A percentile compares a stretch with the other conserved stretches of the same genome.
Evolutionary conservation across 2,329 filamentous ascomycete species (phyloP).

Genomic region (Incumbomyces delicatus): DNA sequence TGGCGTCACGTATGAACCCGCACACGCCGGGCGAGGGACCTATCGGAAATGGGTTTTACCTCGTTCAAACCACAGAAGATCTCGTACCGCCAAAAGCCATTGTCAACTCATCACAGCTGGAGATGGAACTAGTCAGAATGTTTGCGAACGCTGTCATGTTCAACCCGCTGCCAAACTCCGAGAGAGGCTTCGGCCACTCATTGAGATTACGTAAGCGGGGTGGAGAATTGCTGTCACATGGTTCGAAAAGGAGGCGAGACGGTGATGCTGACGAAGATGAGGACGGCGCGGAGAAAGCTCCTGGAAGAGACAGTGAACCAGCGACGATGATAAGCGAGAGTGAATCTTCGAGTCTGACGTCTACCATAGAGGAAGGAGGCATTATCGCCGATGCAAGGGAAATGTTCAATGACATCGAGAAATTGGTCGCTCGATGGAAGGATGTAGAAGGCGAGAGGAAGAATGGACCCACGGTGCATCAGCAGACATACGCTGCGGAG

Average conservation of each 20-base stretch:
- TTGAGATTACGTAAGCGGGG: conserved; percentile 34
- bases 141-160: conserved; percentile 99
- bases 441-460: conserved; percentile 50
- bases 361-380: conserved; percentile 68
- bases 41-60: conserved; percentile 32
- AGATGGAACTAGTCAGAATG: conserved; percentile 91
- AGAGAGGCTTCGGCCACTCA: conserved; percentile 56
- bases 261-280: conserved; percentile 25
- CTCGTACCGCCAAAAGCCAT: conserved; percentile 79
- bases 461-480: conserved; percentile 1
- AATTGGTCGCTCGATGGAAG: conserved; percentile 64
- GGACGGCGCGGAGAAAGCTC: conserved; percentile 29
- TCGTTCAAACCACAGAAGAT: conserved; percentile 55
- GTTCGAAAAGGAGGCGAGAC: conserved; percentile 13
- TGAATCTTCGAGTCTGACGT: conserved; percentile 38
- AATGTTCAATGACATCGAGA: conserved; percentile 84
- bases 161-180: conserved; percentile 60
- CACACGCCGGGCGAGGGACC: conserved; percentile 12
- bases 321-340: conserved; percentile 28
- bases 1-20: conserved; percentile 19
- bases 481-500: conserved; percentile 6
- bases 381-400: conserved; percentile 78
- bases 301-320: conserved; percentile 20
- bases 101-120: conserved; percentile 84
- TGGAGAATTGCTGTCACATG: conserved; percentile 25